Evolutionary conservation across 2,329 filamentous ascomycete species (phyloP).

Genomic region (Dendryphion nanum): DNA sequence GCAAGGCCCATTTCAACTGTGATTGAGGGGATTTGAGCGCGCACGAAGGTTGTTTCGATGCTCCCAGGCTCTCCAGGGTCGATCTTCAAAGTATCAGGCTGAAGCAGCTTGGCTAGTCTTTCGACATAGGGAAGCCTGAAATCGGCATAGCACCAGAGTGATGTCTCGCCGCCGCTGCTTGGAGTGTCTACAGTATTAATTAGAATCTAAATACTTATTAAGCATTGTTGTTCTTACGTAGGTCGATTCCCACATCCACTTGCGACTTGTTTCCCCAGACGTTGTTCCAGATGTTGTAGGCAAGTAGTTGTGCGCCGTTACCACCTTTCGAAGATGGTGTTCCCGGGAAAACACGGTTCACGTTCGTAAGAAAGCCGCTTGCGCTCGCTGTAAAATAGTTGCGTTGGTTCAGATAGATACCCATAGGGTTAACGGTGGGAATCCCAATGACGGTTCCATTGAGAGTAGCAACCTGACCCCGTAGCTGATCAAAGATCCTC

Average conservation of each 20-base stretch:
- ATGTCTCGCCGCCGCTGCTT: conserved; percentile 35
- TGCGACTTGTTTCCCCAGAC: conserved; percentile 39
- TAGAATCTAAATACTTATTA: too few species aligned
- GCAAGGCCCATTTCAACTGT: conserved; percentile 41
- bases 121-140: conserved; percentile 38
- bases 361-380: conserved; percentile 31
- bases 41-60: conserved; percentile 41
- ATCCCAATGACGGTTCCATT: conserved; percentile 42
- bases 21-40: conserved; percentile 34
- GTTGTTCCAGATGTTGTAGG: conserved; percentile 40
- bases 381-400: conserved; percentile 36
- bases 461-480: conserved; percentile 26
- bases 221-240: too few species aligned
- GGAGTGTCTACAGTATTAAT: conserved; percentile 40
- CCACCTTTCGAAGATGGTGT: conserved; percentile 22
- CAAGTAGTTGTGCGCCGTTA: conserved; percentile 24
- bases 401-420: conserved; percentile 40
- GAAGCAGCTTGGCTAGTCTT: conserved; percentile 39
- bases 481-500: conserved; percentile 32
- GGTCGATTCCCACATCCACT: conserved; percentile 41
- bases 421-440: conserved; percentile 40
- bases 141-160: conserved; percentile 42
- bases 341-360: conserved; percentile 38
- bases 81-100: conserved; percentile 41
- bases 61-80: conserved; percentile 39